Percentiles rank a stretch among this genome's conserved stretches.
phyloP scores from a whole-genome alignment of 2,329 filamentous ascomycete genomes.

The Sclerotinia minor region DNA sequence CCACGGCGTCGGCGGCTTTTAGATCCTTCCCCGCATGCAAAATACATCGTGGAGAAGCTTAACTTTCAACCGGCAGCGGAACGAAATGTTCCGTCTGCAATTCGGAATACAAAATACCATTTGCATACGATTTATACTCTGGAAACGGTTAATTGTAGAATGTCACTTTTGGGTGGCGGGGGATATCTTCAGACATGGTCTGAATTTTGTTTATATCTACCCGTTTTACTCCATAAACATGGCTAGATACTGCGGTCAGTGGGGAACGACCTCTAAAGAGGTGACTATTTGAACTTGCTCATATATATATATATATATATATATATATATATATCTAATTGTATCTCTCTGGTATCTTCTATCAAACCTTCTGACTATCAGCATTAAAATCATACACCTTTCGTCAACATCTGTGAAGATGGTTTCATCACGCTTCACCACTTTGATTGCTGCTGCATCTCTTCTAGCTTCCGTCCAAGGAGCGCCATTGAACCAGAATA shows the following conservation, averaged over 20 bases:
- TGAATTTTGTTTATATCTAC: not conserved
- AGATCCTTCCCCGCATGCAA: constrained; percentile 21
- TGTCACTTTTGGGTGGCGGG: not conserved
- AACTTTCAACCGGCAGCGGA: constrained; percentile 13
- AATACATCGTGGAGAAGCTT: constrained; percentile 16
- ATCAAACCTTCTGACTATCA: no score
- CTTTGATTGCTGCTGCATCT: not conserved
- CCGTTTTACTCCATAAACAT: not conserved
- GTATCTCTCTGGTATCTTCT: no score
- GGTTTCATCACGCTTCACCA: not conserved
- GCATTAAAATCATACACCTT: not conserved
- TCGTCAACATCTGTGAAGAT: not conserved
- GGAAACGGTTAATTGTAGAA: not conserved
- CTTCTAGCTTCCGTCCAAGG: constrained; percentile 11
- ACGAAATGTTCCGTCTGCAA: constrained; percentile 39
- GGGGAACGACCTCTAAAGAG: not conserved
- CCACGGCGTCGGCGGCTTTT: not conserved
- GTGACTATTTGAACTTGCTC: not conserved
- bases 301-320: not conserved
- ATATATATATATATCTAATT: no score
- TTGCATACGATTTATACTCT: not conserved
- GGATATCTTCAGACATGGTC: not conserved
- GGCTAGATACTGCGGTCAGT: not conserved
- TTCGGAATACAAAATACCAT: not conserved
- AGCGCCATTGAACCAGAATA: not conserved